Conservation (phyloP, 768 basidiomycete genomes). For the Mycena vulgaris region DNA sequence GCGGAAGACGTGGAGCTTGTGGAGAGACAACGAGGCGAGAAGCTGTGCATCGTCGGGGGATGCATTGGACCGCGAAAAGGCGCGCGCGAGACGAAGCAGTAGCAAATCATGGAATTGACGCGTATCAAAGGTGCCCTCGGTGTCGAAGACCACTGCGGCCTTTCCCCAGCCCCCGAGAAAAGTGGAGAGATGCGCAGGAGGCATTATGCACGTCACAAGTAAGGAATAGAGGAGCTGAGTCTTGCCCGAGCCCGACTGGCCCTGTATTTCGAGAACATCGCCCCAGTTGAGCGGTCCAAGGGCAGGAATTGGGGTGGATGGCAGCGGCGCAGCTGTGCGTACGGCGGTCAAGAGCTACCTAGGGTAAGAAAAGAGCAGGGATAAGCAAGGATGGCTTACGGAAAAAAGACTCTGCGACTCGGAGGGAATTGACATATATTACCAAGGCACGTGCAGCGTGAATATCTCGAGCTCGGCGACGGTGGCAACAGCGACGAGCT, state of each 20-base stretch:
- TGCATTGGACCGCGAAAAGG: slow-evolving; percentile 43
- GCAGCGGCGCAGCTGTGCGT: slow-evolving; percentile 35
- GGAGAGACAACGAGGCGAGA: slow-evolving; percentile 58
- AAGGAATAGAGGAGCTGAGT: slow-evolving; percentile 83
- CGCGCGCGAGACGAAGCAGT: slow-evolving; percentile 56
- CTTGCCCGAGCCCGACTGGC: slow-evolving; percentile 82
- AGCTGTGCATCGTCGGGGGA: slow-evolving; percentile 42
- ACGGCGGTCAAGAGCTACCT: slow-evolving; percentile 62
- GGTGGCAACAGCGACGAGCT: neutral
- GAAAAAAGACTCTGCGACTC: slow-evolving; percentile 30
- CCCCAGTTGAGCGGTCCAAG: slow-evolving; percentile 53
- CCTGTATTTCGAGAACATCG: slow-evolving; percentile 82
- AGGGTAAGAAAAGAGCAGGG: slow-evolving; percentile 32
- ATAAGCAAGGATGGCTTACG: slow-evolving; percentile 12
- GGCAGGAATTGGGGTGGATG: slow-evolving; percentile 3
- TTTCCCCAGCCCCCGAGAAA: slow-evolving; percentile 73
- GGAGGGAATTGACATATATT: slow-evolving; percentile 11
- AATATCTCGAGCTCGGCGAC: too few species aligned
- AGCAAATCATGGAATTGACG: slow-evolving; percentile 69
- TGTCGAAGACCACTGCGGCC: slow-evolving; percentile 79
- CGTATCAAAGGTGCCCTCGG: slow-evolving; percentile 76
- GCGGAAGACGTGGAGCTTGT: slow-evolving; percentile 76
- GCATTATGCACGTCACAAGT: slow-evolving; percentile 71
- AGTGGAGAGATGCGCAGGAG: slow-evolving; percentile 48
- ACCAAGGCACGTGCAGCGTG: too few species aligned